Percentiles rank a stretch among this genome's conserved stretches.
Conservation (phyloP, 495 filamentous ascomycete genomes). For the Hyaloscypha bicolor region DNA sequence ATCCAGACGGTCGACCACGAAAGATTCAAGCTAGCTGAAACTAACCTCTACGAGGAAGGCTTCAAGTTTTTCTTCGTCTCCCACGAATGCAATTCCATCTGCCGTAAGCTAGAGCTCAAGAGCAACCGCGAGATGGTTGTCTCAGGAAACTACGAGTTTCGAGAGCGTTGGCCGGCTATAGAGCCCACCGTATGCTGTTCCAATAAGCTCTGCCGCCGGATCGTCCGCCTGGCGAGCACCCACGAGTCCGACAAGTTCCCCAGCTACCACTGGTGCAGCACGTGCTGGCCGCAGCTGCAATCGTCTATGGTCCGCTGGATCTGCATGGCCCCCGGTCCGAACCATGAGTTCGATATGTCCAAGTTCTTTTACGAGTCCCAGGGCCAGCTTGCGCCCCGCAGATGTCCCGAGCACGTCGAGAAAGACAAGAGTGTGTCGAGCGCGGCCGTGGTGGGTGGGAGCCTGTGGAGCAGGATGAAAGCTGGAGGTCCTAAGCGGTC, state of each 20-base stretch:
- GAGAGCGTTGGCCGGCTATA: constrained; percentile 30
- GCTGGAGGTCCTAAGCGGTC: background rate
- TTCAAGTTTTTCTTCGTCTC: constrained; percentile 43
- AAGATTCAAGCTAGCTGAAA: constrained; percentile 34
- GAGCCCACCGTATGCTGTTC: constrained; percentile 37
- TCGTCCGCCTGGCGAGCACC: constrained; percentile 27
- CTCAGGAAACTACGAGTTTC: constrained; percentile 27
- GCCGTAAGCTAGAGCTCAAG: constrained; percentile 40
- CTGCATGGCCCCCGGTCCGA: constrained; percentile 16
- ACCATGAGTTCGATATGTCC: constrained; percentile 19
- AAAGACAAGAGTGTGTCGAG: constrained; percentile 11
- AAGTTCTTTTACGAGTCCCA: constrained; percentile 20
- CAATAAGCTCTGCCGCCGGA: constrained; percentile 42
- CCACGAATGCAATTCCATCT: constrained; percentile 42
- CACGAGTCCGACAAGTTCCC: constrained; percentile 28
- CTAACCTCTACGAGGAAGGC: constrained; percentile 36
- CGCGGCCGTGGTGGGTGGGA: background rate
- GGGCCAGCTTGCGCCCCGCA: constrained; percentile 6
- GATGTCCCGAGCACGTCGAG: constrained; percentile 14
- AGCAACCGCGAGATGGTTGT: constrained; percentile 31
- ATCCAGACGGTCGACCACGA: constrained; percentile 38
- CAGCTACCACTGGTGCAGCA: constrained; percentile 35
- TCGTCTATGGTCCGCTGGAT: constrained; percentile 23
- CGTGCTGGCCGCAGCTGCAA: constrained; percentile 37
- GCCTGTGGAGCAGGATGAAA: constrained; percentile 4